Evolutionary conservation across 345 rosid genomes (phyloP), one percentile per base, ranked within the genome.

Genomic region (Populus euphratica): DNA sequence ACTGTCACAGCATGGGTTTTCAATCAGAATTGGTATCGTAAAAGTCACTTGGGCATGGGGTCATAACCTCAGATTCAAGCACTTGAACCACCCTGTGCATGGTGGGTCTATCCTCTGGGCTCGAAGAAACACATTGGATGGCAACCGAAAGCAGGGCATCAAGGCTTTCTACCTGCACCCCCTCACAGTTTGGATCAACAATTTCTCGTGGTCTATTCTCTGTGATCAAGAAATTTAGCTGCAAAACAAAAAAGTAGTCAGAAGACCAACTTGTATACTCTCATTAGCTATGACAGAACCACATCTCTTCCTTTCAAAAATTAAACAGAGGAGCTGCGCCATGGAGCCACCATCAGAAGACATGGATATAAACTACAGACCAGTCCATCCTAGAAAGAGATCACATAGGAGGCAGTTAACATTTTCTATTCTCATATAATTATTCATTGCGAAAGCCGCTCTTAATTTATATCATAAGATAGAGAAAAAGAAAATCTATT

Each of bases 1-100:
- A 56, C 35, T 66, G 71, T 76, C 80, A 31, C 69, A 72, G 5
- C 20, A 14, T 29, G 39, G 41, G 73, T 49, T 75, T 59, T 91
- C 89, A 92, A 47, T 96, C 99, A 4, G 99, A 90, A 88, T 72
- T 87, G 85, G 97, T 91, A 84, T 96, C 99, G 44, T 96, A 93
- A 31, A 96, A 92, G 75, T 96, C 98, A 73, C 99, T 96, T 14
- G 98, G 99, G 86, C 97, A 96, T 44, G 99, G 99, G 79, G 97
- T 93, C 98, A 93, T 93, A 73, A 93, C 97, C 80, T 92, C 99
- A 33, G 99, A 92, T 84, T 93, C 98, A 17, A 96, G 95, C 72
- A 91, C 80, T 77, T 96, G 99, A 41, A 93, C 91, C 70, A 96
- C 97, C 82, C 97, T 87, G 85, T 96, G 99, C 98, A 93, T 96